Conservation (phyloP, 345 rosid species). For the Gossypium sturtianum region DNA sequence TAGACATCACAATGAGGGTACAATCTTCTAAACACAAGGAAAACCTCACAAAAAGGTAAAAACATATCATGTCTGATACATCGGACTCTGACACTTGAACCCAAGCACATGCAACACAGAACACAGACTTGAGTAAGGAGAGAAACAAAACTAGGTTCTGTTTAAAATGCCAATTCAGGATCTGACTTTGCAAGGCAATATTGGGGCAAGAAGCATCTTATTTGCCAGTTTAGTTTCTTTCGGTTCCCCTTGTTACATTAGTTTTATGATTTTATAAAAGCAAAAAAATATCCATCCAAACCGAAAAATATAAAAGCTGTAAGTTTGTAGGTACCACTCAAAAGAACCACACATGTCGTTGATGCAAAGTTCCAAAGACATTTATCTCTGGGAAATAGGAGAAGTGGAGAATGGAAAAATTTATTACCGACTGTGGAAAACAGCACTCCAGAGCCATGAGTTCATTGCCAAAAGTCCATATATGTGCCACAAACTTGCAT, state of each 20-base stretch:
- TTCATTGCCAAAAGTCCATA: constrained; percentile 56
- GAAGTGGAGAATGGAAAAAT: not conserved
- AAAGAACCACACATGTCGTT: not conserved
- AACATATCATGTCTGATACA: not conserved
- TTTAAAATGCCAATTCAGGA: not conserved
- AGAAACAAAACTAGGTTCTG: not conserved
- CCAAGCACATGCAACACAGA: not conserved
- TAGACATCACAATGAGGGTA: not conserved
- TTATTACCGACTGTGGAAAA: constrained; percentile 66
- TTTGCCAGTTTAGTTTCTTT: not conserved
- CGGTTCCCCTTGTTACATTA: not conserved
- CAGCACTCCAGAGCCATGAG: constrained; percentile 77
- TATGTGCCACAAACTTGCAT: constrained; percentile 58
- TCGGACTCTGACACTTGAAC: not conserved
- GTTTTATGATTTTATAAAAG: not conserved
- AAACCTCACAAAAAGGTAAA: not conserved
- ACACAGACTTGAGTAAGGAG: not conserved
- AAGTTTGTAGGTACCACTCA: not conserved
- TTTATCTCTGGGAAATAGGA: not conserved
- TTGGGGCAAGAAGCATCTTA: not conserved
- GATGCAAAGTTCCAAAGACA: not conserved
- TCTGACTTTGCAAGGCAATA: not conserved
- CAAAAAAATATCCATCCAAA: not conserved
- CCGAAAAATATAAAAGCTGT: not conserved
- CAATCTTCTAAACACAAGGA: not conserved